Evolutionary conservation across 2,329 filamentous ascomycete genomes (phyloP).

Genomic region (Botrytis paeoniae): DNA sequence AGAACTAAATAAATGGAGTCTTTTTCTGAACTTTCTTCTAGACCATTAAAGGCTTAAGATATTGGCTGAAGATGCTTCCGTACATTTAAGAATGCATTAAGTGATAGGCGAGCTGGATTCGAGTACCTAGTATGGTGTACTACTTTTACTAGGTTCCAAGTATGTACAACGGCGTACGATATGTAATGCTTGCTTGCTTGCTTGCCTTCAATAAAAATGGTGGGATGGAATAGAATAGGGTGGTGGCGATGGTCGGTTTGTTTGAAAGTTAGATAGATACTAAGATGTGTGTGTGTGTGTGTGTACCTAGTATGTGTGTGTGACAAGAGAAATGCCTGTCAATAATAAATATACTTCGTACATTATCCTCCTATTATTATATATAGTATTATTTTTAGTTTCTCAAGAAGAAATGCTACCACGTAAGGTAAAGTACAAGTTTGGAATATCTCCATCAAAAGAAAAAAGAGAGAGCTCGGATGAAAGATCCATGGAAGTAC

Average conservation of each 20-base stretch:
- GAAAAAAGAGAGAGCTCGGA: neutral
- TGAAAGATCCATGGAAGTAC: neutral
- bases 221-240: neutral
- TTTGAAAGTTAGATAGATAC: neutral
- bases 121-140: neutral
- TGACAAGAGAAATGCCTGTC: neutral
- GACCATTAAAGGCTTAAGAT: neutral
- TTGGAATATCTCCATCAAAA: neutral
- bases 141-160: neutral
- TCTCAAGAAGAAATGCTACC: neutral
- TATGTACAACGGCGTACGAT: neutral
- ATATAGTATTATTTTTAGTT: neutral
- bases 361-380: neutral
- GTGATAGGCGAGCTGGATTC: constrained; percentile 5
- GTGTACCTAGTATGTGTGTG: neutral
- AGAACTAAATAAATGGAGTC: neutral
- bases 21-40: neutral
- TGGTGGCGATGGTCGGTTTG: neutral
- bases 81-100: neutral
- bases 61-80: neutral
- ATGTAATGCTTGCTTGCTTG: neutral
- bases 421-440: neutral
- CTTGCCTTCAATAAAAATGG: neutral
- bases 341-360: neutral
- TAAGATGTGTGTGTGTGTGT: neutral